Evolutionary conservation across 352 stramenopile genomes (phyloP).

Genomic region (Phytophthora europaea): DNA sequence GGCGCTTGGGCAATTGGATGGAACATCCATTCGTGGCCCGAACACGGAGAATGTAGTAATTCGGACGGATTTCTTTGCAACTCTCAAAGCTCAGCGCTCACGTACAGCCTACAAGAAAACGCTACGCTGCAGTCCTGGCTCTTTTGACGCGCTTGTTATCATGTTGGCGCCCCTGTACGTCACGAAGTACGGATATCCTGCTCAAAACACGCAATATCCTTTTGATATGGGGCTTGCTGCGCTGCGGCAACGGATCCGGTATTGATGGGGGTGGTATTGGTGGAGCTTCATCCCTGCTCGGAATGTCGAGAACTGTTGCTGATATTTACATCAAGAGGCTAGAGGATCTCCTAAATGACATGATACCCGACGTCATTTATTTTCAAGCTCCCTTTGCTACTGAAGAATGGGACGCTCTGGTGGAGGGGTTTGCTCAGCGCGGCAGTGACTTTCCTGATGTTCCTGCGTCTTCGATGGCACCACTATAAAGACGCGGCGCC

Average conservation of each 20-base stretch:
- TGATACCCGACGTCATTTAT: conserved; percentile 11
- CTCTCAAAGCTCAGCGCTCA: neutral
- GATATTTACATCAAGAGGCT: conserved; percentile 10
- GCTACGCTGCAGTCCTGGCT: neutral
- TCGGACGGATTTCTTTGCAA: neutral
- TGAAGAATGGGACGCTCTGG: conserved; percentile 6
- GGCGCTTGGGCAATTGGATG: neutral
- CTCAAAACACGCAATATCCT: neutral
- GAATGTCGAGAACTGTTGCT: neutral
- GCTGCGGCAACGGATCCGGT: neutral
- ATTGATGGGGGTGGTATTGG: neutral
- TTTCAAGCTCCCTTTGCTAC: conserved; percentile 3
- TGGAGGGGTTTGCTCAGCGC: conserved; percentile 5
- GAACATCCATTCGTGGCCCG: neutral
- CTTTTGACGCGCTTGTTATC: neutral
- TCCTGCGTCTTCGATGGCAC: conserved; percentile 24
- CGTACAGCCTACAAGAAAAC: neutral
- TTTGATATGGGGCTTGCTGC: neutral
- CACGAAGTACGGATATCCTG: neutral
- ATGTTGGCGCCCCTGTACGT: neutral
- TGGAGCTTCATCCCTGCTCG: neutral
- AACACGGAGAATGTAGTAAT: neutral
- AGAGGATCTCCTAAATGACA: conserved; percentile 9
- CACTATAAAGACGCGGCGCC: conserved; percentile 1
- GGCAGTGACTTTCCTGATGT: conserved; percentile 19